Evolutionary conservation across 1,284 basidiomycete genomes (phyloP).

Genomic region (Fomitopsis betulina): DNA sequence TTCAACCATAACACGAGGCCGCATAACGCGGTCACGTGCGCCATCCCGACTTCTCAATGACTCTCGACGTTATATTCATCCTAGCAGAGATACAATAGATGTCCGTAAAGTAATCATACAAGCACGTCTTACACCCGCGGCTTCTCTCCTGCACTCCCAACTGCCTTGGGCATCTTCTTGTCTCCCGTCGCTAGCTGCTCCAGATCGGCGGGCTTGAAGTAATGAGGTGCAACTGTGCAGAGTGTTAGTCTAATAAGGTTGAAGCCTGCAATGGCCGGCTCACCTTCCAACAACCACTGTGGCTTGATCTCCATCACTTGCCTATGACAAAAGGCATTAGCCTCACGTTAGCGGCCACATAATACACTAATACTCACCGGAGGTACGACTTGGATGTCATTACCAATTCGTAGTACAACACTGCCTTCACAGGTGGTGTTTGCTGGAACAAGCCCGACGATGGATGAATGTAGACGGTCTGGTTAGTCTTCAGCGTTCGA

Average conservation of each 20-base stretch:
- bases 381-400: conserved; percentile 87
- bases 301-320: conserved; percentile 99
- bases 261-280: conserved; percentile 19
- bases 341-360: not conserved
- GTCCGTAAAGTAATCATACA: not conserved
- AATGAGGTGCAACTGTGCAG: conserved; percentile 86
- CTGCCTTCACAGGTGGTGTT: conserved; percentile 87
- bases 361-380: conserved; percentile 37
- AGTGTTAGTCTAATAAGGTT: not conserved
- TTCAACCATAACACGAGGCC: conserved; percentile 5
- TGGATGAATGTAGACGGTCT: conserved; percentile 95
- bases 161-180: conserved; percentile 85
- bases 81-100: not conserved
- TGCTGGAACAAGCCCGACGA: conserved; percentile 93
- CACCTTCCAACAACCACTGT: conserved; percentile 88
- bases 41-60: too few relatives aligned
- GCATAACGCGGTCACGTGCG: conserved; percentile 10
- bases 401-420: conserved; percentile 94
- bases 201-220: conserved; percentile 86
- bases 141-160: conserved; percentile 29
- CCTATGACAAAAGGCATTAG: conserved; percentile 32
- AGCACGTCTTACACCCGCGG: not conserved
- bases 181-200: conserved; percentile 80
- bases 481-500: conserved; percentile 90
- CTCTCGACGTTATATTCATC: too few relatives aligned